phyloP scores from a whole-genome alignment of 2,329 filamentous ascomycete species.

The Colletotrichum truncatum region DNA sequence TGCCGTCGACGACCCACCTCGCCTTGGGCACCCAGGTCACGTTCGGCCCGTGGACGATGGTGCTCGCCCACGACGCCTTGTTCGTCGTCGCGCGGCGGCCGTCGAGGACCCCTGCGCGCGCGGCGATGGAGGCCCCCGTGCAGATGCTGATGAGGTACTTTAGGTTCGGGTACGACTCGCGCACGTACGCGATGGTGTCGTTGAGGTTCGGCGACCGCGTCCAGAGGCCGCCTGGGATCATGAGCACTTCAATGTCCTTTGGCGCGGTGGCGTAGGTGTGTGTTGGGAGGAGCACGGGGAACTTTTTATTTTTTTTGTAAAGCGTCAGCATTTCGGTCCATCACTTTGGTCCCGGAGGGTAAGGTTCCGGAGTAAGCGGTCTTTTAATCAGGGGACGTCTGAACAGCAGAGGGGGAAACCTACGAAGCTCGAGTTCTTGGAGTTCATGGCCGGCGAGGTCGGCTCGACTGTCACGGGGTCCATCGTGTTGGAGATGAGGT shows the following conservation, averaged over 20 bases:
- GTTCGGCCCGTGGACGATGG: constrained; percentile 46
- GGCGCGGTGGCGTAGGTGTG: constrained; percentile 55
- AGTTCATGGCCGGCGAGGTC: constrained; percentile 8
- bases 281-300: constrained; percentile 33
- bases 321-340: background rate
- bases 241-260: constrained; percentile 57
- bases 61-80: constrained; percentile 56
- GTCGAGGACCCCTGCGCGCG: constrained; percentile 61
- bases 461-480: constrained; percentile 18
- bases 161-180: constrained; percentile 46
- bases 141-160: constrained; percentile 65
- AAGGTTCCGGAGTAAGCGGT: background rate
- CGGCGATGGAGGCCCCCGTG: constrained; percentile 62
- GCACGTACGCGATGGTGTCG: constrained; percentile 44
- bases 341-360: background rate
- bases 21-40: constrained; percentile 62
- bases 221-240: constrained; percentile 61
- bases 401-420: background rate
- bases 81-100: constrained; percentile 66
- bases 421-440: constrained; percentile 28
- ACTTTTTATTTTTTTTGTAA: background rate
- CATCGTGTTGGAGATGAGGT: constrained; percentile 24
- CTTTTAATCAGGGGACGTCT: background rate
- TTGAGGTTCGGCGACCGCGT: constrained; percentile 37
- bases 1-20: constrained; percentile 65